phyloP scores from a whole-genome alignment of 1,284 basidiomycete genomes.

The Apiotrichum veenhuisii region DNA sequence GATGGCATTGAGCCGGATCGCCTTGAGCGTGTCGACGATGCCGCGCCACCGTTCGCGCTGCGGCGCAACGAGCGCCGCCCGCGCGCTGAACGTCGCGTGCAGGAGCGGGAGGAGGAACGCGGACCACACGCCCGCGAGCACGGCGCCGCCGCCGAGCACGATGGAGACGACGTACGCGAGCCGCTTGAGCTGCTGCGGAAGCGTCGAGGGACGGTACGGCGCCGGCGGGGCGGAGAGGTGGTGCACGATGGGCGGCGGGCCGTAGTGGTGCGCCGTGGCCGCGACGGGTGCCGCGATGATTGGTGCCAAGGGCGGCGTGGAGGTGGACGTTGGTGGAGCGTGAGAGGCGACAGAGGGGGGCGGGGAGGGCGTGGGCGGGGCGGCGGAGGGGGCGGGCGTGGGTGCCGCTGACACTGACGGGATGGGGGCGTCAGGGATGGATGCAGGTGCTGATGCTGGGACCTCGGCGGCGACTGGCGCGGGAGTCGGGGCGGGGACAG shows the following conservation, averaged over 20 bases:
- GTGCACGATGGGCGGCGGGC: constrained; percentile 1
- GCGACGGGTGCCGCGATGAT: background rate
- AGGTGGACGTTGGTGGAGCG: background rate
- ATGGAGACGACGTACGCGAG: constrained; percentile 41
- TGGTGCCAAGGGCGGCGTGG: background rate
- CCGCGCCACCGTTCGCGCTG: constrained; percentile 28
- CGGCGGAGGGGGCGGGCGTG: background rate
- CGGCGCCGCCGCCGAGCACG: constrained; percentile 35
- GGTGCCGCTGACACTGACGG: background rate
- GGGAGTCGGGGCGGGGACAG: constrained; percentile 2
- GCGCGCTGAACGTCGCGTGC: constrained; percentile 44
- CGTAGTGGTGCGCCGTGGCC: background rate
- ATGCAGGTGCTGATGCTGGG: background rate
- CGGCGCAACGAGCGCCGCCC: constrained; percentile 38
- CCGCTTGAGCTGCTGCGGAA: constrained; percentile 29
- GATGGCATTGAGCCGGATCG: constrained; percentile 19
- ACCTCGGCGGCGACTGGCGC: constrained; percentile 2
- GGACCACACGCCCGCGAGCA: constrained; percentile 39
- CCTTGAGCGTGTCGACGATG: constrained; percentile 22
- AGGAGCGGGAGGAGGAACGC: constrained; percentile 44
- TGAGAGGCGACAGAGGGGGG: background rate
- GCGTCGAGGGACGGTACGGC: constrained; percentile 4
- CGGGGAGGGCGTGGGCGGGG: background rate
- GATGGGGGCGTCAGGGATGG: background rate
- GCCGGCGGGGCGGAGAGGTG: constrained; percentile 9